phyloP scores from a whole-genome alignment of 306 rosid species.

The Sesbania bispinosa region DNA sequence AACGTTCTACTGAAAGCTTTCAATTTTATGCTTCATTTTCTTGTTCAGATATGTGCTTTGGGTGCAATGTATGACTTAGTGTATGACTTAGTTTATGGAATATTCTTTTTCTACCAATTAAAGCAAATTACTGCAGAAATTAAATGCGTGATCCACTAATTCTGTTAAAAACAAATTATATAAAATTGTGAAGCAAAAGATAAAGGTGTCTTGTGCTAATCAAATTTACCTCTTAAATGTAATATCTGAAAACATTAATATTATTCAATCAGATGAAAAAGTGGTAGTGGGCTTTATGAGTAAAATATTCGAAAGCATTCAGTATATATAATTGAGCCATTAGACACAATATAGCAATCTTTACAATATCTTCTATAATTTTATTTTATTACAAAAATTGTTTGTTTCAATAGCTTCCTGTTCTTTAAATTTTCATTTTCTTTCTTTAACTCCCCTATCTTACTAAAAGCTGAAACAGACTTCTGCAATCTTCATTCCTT shows the following conservation, averaged over 20 bases:
- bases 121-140: neutral
- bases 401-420: neutral
- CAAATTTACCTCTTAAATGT: neutral
- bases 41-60: neutral
- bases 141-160: neutral
- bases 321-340: no score
- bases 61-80: neutral
- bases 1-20: neutral
- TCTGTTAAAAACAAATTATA: constrained; percentile 1
- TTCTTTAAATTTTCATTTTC: constrained; percentile 10
- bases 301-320: neutral
- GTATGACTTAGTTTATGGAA: no score
- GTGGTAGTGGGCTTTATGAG: neutral
- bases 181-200: neutral
- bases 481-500: neutral
- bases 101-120: neutral
- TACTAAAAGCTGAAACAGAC: neutral
- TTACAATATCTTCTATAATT: neutral
- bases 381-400: neutral
- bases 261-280: neutral
- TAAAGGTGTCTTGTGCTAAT: neutral
- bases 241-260: neutral
- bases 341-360: no score
- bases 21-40: constrained; percentile 1
- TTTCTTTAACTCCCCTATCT: neutral